Evolutionary conservation across 2,329 filamentous ascomycete genomes (phyloP).

Genomic region (Exophiala calicioides): DNA sequence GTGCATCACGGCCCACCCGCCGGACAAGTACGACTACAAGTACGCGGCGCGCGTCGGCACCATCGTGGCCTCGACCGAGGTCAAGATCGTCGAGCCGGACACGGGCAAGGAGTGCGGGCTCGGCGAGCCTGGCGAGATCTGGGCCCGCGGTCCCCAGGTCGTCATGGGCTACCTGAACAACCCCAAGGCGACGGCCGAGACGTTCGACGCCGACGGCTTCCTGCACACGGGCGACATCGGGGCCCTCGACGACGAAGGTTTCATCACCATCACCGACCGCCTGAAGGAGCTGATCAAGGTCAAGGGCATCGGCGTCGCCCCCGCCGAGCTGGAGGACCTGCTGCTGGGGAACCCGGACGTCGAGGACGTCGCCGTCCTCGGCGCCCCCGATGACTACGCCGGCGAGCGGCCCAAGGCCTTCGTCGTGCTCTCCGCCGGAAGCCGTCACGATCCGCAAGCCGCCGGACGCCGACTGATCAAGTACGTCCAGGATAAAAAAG

Average conservation of each 20-base stretch:
- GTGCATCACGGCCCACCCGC: slow-evolving; percentile 64
- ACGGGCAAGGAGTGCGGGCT: slow-evolving; percentile 54
- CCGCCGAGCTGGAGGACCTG: slow-evolving; percentile 64
- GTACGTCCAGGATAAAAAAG: slow-evolving; percentile 45
- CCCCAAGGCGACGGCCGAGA: slow-evolving; percentile 67
- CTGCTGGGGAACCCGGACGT: slow-evolving; percentile 60
- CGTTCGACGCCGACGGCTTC: slow-evolving; percentile 63
- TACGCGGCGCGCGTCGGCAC: slow-evolving; percentile 50
- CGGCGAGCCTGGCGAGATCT: slow-evolving; percentile 59
- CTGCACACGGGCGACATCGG: slow-evolving; percentile 69
- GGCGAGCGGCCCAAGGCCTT: slow-evolving; percentile 61
- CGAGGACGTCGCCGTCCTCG: slow-evolving; percentile 59
- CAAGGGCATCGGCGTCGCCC: slow-evolving; percentile 63
- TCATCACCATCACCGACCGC: slow-evolving; percentile 73
- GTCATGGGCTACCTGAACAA: slow-evolving; percentile 79
- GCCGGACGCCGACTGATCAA: slow-evolving; percentile 25
- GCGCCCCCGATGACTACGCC: slow-evolving; percentile 56
- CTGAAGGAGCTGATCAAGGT: slow-evolving; percentile 71
- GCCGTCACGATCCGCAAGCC: slow-evolving; percentile 14
- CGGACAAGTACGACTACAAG: slow-evolving; percentile 56
- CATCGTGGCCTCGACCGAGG: slow-evolving; percentile 59
- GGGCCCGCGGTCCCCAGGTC: slow-evolving; percentile 77
- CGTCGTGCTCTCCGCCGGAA: slow-evolving; percentile 40
- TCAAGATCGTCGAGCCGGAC: slow-evolving; percentile 58
- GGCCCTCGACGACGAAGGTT: slow-evolving; percentile 55